Evolutionary conservation across 1,139 yeast genomes (phyloP).

Genomic region (Entelexis sorbosivorans): DNA sequence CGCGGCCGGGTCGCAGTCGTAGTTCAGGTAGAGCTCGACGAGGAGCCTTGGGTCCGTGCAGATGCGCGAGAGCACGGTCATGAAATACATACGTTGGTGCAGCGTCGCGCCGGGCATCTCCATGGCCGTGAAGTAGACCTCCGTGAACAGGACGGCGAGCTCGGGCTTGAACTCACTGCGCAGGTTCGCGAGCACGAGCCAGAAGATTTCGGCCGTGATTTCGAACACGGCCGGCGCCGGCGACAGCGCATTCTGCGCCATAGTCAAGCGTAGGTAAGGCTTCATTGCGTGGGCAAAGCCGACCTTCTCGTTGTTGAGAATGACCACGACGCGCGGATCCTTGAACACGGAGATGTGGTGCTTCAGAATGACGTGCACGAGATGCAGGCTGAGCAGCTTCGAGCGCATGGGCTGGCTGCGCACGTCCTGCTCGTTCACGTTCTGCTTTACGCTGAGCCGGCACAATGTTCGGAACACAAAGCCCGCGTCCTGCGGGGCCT

Average conservation of each 20-base stretch:
- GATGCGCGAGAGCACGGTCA: conserved; percentile 65
- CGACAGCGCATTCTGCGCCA: conserved; percentile 88
- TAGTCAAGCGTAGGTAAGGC: conserved; percentile 63
- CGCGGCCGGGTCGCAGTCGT: conserved; percentile 77
- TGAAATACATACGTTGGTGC: conserved; percentile 81
- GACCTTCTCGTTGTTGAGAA: conserved; percentile 14
- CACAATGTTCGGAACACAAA: conserved; percentile 90
- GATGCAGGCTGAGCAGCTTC: conserved; percentile 74
- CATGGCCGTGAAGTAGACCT: conserved; percentile 85
- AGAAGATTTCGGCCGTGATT: conserved; percentile 81
- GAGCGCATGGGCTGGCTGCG: conserved; percentile 87
- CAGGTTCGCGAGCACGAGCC: conserved; percentile 73
- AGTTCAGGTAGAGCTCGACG: conserved; percentile 85
- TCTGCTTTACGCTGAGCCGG: conserved; percentile 69
- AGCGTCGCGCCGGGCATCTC: conserved; percentile 85
- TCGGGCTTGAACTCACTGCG: conserved; percentile 84
- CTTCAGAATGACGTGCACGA: conserved; percentile 73
- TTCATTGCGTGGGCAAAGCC: conserved; percentile 64
- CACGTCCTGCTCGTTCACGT: conserved; percentile 60
- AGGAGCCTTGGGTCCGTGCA: conserved; percentile 84
- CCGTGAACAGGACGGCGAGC: conserved; percentile 85
- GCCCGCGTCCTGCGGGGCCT: conserved; percentile 80
- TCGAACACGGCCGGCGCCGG: conserved; percentile 88
- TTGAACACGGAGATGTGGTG: conserved; percentile 78
- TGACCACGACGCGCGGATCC: conserved; percentile 30